Conservation (phyloP, 768 basidiomycete genomes). For the Amyloporia xantha region DNA sequence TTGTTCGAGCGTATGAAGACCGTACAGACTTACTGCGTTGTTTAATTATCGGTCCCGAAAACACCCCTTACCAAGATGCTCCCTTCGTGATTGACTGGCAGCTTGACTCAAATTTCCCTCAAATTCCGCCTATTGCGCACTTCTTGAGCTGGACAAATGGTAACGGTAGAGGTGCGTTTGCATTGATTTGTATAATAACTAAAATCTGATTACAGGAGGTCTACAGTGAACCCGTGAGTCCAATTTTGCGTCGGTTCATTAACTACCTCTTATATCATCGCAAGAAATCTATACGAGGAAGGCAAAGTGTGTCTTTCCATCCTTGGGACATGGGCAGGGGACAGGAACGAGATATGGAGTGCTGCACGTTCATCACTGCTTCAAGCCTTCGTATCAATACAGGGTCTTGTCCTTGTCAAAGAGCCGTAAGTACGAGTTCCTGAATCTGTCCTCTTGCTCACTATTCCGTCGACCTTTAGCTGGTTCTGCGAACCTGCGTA, state of each 20-base stretch:
- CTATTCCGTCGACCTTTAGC: slow-evolving; percentile 28
- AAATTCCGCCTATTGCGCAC: slow-evolving; percentile 78
- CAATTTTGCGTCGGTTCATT: not conserved
- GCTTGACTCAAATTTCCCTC: slow-evolving; percentile 78
- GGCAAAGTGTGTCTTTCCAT: slow-evolving; percentile 93
- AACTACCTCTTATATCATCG: not conserved
- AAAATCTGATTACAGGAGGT: not conserved
- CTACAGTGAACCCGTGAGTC: slow-evolving; percentile 70
- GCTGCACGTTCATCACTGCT: slow-evolving; percentile 78
- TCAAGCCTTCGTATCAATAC: slow-evolving; percentile 90
- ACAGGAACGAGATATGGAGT: slow-evolving; percentile 84
- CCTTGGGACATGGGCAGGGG: slow-evolving; percentile 88
- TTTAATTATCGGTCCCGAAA: slow-evolving; percentile 87
- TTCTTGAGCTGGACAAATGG: slow-evolving; percentile 95
- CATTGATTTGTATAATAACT: not conserved
- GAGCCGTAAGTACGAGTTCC: slow-evolving; percentile 61
- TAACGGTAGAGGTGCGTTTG: slow-evolving; percentile 67
- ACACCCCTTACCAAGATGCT: slow-evolving; percentile 92
- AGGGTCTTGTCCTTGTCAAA: slow-evolving; percentile 87
- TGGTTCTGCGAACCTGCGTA: slow-evolving; percentile 94
- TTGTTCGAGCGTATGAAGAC: slow-evolving; percentile 89
- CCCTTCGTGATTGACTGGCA: slow-evolving; percentile 96
- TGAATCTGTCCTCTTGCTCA: not conserved
- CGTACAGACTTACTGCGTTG: slow-evolving; percentile 80
- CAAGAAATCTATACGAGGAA: slow-evolving; percentile 87